These are phyloP conservation scores for Sporothrix brunneoviolacea DNA, from an alignment of 2,329 filamentous ascomycete species.

Conservation along the genomic window DNA sequence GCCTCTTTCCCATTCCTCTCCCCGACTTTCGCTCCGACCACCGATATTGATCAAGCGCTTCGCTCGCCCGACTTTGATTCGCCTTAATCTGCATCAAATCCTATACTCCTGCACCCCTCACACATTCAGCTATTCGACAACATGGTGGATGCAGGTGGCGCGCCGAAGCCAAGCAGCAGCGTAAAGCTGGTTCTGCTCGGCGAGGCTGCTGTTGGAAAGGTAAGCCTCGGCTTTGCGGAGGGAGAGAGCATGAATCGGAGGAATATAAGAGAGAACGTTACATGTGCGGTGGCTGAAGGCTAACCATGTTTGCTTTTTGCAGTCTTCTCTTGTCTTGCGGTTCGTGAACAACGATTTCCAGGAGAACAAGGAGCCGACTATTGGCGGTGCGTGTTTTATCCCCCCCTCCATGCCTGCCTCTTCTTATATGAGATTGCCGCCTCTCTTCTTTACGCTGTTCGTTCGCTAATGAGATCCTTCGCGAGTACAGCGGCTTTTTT, in stretches of 20 bases:
- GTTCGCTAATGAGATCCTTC: no score
- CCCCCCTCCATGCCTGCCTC: not conserved
- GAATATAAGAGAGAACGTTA: no score
- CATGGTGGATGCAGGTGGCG: constrained; percentile 65
- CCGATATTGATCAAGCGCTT: not conserved
- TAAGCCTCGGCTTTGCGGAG: constrained; percentile 32
- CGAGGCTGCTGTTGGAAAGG: constrained; percentile 98
- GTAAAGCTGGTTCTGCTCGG: constrained; percentile 98
- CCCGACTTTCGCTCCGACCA: not conserved
- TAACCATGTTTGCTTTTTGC: constrained; percentile 4
- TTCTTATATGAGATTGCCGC: constrained; percentile 8
- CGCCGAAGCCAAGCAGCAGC: constrained; percentile 93
- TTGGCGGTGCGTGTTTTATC: constrained; percentile 64
- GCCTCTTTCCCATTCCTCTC: constrained; percentile 2
- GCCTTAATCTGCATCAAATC: not conserved
- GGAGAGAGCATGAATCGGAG: not conserved
- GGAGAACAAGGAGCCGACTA: constrained; percentile 99
- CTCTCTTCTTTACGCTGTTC: no score
- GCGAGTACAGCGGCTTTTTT: constrained; percentile 73
- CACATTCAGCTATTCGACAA: not conserved
- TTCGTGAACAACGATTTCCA: constrained; percentile 99
- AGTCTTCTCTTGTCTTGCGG: constrained; percentile 95
- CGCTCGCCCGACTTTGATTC: not conserved
- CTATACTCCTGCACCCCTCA: not conserved
- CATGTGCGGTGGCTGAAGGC: no score